These are phyloP conservation scores for Chamaecrista fasciculata DNA, from an alignment of 306 rosid genomes.

Conservation along the genomic window DNA sequence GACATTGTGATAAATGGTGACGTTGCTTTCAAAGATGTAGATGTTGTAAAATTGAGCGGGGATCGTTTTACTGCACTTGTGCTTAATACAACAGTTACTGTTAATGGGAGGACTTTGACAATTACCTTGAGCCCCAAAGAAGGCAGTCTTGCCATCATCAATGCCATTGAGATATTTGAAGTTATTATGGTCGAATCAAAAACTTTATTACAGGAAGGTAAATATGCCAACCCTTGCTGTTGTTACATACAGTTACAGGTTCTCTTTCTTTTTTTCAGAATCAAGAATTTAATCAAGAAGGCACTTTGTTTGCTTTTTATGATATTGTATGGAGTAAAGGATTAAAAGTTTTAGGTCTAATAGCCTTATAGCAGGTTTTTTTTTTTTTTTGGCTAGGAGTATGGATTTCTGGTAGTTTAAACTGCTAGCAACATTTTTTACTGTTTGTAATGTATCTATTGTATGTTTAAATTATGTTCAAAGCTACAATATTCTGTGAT, in stretches of 20 bases:
- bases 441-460: not conserved
- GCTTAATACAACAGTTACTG: slow-evolving; percentile 69
- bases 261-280: not conserved
- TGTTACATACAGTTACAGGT: not conserved
- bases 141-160: slow-evolving; percentile 67
- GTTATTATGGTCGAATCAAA: slow-evolving; percentile 58
- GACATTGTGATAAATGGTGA: slow-evolving; percentile 70
- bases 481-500: not conserved
- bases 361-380: too few species aligned
- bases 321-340: not conserved
- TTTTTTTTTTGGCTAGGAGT: too few species aligned
- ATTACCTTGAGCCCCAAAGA: slow-evolving; percentile 63
- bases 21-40: slow-evolving; percentile 47
- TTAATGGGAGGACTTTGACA: slow-evolving; percentile 79
- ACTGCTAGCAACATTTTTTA: not conserved
- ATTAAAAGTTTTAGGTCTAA: too few species aligned
- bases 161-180: slow-evolving; percentile 85
- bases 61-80: slow-evolving; percentile 73
- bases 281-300: not conserved
- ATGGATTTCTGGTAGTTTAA: too few species aligned
- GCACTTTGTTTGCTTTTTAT: not conserved
- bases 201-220: slow-evolving; percentile 87
- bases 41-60: slow-evolving; percentile 70
- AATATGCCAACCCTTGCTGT: slow-evolving; percentile 1
- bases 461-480: not conserved